Base-by-base conservation (phyloP, 768 basidiomycete species). In the Lentinula raphanica region DNA sequence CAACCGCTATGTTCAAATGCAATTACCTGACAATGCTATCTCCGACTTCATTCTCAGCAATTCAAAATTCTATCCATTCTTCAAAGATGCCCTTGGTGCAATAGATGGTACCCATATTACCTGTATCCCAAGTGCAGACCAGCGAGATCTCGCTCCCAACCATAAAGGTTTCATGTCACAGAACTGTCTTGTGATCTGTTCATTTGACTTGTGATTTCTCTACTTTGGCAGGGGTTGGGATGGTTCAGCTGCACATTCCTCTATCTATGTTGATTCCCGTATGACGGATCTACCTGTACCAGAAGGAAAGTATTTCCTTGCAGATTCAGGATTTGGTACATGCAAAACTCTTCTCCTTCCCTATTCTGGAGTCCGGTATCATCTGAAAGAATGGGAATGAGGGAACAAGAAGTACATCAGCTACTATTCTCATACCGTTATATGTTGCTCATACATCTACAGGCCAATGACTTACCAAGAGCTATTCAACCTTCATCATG, bases 221-320 rank as follows among this genome's bases (percentile, higher is more conserved):
- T 70, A 68, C 51, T 23, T 62, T 0, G 54, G 68, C 1, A 61
- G 55, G 7, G 66, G 67, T 1, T 70, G 66, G 64, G 69, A 71
- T 21, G 69, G 68, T 0, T 64, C 60, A 15, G 58, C 59, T 2
- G 29, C 61, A 3, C 64, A 70, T 63, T 46, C 59, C 7, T 17
- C 38, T 1, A 49, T 65, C 1, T 68, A 59, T 49, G 19, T 51
- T 8, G 49, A 68, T 59, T 64, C 60, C 1, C 44, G 54, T 4
- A 2, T 36, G 5, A 19, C 32, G 1, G 58, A 63, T 58, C 39
- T 70, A 2, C 36, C 32, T 11, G 59, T 69, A n/a, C 60, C 64
- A 1, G n/a, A 49, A 0, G 67, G 65, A 1, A 53, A 62, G 19
- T 68, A 63, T 29, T 61, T 64, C 29, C 56, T 69, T 50, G 62